These are phyloP conservation scores for Geum urbanum DNA, from an alignment of 306 rosid species.

Conservation along the genomic window DNA sequence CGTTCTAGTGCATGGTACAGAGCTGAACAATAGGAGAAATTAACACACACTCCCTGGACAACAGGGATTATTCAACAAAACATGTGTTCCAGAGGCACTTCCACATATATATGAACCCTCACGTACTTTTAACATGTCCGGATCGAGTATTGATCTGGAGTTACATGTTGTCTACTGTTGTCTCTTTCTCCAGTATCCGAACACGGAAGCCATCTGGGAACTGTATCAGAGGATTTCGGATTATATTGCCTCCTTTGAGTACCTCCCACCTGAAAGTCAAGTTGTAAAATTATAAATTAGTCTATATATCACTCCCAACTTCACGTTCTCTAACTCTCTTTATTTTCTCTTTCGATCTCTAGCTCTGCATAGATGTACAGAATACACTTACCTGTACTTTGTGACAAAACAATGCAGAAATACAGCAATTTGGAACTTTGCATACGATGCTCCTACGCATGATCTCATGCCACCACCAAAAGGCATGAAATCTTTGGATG, in stretches of 20 bases:
- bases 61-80: too few species aligned
- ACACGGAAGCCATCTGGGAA: slow-evolving; percentile 75
- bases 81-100: neutral
- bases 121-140: neutral
- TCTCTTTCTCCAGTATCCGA: slow-evolving; percentile 46
- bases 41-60: too few species aligned
- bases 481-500: slow-evolving; percentile 82
- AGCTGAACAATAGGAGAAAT: too few species aligned
- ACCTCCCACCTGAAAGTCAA: slow-evolving; percentile 10
- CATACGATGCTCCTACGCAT: slow-evolving; percentile 90
- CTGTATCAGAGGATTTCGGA: slow-evolving; percentile 68
- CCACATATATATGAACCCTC: too few species aligned
- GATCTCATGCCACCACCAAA: slow-evolving; percentile 98
- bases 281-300: neutral
- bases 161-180: slow-evolving; percentile 21
- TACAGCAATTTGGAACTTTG: slow-evolving; percentile 86
- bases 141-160: slow-evolving; percentile 1
- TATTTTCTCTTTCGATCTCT: too few species aligned
- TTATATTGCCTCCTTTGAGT: slow-evolving; percentile 72
- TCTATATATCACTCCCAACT: neutral
- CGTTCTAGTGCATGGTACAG: too few species aligned
- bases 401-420: slow-evolving; percentile 79
- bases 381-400: slow-evolving; percentile 48
- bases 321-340: too few species aligned
- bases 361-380: neutral